These are phyloP conservation scores for Nymphaea thermarum DNA, from an alignment of 164 flowering plant species.

Conservation along the genomic window DNA sequence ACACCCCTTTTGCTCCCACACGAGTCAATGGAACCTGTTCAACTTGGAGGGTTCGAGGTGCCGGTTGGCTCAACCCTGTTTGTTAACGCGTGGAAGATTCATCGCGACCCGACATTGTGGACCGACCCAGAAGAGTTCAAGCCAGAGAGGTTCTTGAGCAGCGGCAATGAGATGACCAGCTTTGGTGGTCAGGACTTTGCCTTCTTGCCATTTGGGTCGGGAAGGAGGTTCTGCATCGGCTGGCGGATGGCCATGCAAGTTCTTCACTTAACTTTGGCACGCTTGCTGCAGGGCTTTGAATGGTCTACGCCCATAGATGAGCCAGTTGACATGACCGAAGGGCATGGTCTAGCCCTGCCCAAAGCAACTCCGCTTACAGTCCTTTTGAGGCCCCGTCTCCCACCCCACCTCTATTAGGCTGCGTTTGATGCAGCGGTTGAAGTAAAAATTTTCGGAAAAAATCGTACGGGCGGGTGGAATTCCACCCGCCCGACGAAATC, in stretches of 20 bases:
- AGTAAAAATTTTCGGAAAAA: too few species aligned
- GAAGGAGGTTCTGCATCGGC: conserved; percentile 19
- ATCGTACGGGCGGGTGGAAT: too few species aligned
- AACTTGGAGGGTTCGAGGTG: too few species aligned
- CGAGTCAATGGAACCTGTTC: too few species aligned
- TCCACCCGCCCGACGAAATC: too few species aligned
- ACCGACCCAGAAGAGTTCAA: conserved; percentile 17
- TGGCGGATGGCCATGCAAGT: conserved; percentile 8
- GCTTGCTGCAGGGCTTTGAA: conserved; percentile 19
- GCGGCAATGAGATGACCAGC: conserved; percentile 1
- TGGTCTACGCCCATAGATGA: conserved; percentile 1
- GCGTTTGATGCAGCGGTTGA: too few species aligned
- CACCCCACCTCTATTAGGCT: conserved; percentile 9
- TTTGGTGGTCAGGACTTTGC: not conserved
- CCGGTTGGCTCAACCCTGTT: too few species aligned
- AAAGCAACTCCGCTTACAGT: conserved; percentile 33
- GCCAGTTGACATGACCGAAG: conserved; percentile 12
- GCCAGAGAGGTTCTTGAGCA: conserved; percentile 24
- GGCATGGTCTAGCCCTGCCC: not conserved
- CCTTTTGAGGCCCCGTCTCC: conserved; percentile 21
- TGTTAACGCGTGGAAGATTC: conserved; percentile 21
- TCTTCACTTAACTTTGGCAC: conserved; percentile 14
- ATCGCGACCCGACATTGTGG: conserved; percentile 24
- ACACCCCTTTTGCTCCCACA: too few species aligned
- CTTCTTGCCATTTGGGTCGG: conserved; percentile 18